A percentile compares a stretch with the other conserved stretches of the same genome.
phyloP scores from a whole-genome alignment of 169 alveolate genomes.

The Plasmodium knowlesi region DNA sequence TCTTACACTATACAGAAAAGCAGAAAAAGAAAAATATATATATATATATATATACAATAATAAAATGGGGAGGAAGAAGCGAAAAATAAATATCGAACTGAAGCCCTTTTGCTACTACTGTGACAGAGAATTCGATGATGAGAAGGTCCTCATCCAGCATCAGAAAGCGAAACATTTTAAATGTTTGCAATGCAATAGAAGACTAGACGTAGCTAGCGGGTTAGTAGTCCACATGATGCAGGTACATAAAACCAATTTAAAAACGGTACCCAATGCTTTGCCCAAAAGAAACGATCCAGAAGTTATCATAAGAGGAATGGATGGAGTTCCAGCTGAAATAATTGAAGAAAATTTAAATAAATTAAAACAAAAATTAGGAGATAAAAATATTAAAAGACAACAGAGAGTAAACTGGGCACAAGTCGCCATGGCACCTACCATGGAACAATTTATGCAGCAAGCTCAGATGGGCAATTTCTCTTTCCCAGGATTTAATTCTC shows the following conservation, averaged over 20 bases:
- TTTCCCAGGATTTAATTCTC: slow-evolving; percentile 72
- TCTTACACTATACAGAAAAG: neutral
- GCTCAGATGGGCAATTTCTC: slow-evolving; percentile 74
- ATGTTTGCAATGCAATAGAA: slow-evolving; percentile 94
- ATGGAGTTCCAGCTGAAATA: slow-evolving; percentile 95
- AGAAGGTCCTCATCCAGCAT: slow-evolving; percentile 95
- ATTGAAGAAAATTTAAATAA: slow-evolving; percentile 87
- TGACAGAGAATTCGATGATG: slow-evolving; percentile 97
- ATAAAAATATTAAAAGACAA: slow-evolving; percentile 81
- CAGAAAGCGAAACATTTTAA: slow-evolving; percentile 98
- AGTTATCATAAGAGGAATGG: slow-evolving; percentile 96
- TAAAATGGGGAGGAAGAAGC: slow-evolving; percentile 95
- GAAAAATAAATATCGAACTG: slow-evolving; percentile 90
- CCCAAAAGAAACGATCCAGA: slow-evolving; percentile 96
- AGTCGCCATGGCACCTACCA: slow-evolving; percentile 84
- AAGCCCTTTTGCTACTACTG: slow-evolving; percentile 99
- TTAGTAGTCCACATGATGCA: slow-evolving; percentile 91
- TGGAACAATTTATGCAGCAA: slow-evolving; percentile 81
- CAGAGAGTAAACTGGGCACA: slow-evolving; percentile 90
- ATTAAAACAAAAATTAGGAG: slow-evolving; percentile 81
- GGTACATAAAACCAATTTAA: slow-evolving; percentile 93
- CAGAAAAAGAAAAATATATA: neutral
- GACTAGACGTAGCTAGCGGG: slow-evolving; percentile 96
- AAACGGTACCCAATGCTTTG: slow-evolving; percentile 96
- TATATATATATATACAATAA: no score